Percentiles rank a stretch among this genome's conserved stretches.
These are phyloP conservation scores for Podila clonocystis DNA, from an alignment of 192 early-diverging fungal species.

Conservation along the genomic window DNA sequence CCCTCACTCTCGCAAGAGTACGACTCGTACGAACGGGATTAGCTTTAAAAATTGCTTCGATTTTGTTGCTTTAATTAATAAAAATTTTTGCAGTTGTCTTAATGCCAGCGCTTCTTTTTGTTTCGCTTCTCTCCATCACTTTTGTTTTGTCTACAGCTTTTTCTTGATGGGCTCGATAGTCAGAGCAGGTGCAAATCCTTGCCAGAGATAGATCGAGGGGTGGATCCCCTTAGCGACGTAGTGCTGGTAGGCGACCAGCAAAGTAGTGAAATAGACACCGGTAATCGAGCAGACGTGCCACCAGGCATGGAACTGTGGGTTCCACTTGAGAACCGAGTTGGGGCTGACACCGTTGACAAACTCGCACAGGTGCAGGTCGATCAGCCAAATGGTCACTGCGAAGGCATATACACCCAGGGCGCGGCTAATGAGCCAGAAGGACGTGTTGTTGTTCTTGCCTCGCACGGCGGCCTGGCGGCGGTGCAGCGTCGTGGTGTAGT, in stretches of 20 bases:
- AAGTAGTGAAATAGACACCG: slow-evolving; percentile 57
- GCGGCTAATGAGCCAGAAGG: slow-evolving; percentile 31
- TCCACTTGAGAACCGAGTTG: slow-evolving; percentile 45
- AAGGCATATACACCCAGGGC: slow-evolving; percentile 26
- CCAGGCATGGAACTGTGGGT: slow-evolving; percentile 73
- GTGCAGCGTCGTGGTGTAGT: slow-evolving; percentile 24
- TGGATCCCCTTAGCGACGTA: slow-evolving; percentile 27
- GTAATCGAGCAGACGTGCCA: slow-evolving; percentile 71
- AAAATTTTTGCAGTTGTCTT: background rate
- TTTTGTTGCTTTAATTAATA: background rate
- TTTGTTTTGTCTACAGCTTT: background rate
- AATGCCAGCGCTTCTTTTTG: too few species aligned
- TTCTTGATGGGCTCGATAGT: slow-evolving; percentile 11
- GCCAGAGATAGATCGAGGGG: slow-evolving; percentile 37
- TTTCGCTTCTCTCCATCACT: too few species aligned
- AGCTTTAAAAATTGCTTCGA: background rate
- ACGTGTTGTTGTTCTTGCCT: slow-evolving; percentile 7
- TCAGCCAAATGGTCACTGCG: slow-evolving; percentile 47
- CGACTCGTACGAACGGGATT: slow-evolving; percentile 11
- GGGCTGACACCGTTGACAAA: slow-evolving; percentile 47
- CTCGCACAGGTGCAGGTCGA: slow-evolving; percentile 49
- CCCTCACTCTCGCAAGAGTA: slow-evolving; percentile 42
- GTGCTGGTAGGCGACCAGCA: slow-evolving; percentile 60
- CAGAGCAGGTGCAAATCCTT: slow-evolving; percentile 28
- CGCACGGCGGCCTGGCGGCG: slow-evolving; percentile 9